Evolutionary conservation across 2,329 filamentous ascomycete species (phyloP), one percentile per base, ranked within the genome.

Genomic region (Penicillium sp.): DNA sequence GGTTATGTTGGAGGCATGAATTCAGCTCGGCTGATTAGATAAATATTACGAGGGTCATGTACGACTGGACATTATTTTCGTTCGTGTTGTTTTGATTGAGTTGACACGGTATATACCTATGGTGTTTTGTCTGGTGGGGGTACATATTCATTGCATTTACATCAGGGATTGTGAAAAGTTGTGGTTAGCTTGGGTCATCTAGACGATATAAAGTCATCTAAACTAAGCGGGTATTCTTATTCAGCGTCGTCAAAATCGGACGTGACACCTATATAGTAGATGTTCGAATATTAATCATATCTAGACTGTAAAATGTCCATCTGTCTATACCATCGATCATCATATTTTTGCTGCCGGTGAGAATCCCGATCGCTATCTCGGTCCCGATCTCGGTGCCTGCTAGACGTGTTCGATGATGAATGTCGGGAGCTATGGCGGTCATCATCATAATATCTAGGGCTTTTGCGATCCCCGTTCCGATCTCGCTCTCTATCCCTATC

Each of bases 1-100:
- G 26, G 68, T 77, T 61, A 80, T 80, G 77, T 62, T 78, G 55
- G 76, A 70, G 45, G 71, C 66, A 64, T 78, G 70, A 52, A 19
- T 48, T 26, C 2, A n/a, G 2, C 38, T 35, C 45, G 23, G 31
- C 44, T 50, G 30, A 19, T 51, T 52, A 17, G 23, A 51, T 47
- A 26, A 45, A 15, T n/a, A 26, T 21, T 62, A 46, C 62, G 63
- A 54, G 66, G 63, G 54, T 55, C 56, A 67, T 66, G 64, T 69
- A 68, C 51, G 65, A 59, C 65, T 66, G 64, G 62, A 67, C 58
- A 60, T 52, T 30, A 31, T 61, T 56, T 52, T 35, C 23, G 23
- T 50, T 54, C 41, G 48, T 58, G 31, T 50, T 53, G 26, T 44
- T 55, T 31, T 54, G 19, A 48, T 47, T 38, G 55, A 50, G 51